Percentiles rank a stretch among this genome's conserved stretches.
These are phyloP conservation scores for Simplicillium sp. DNA, from an alignment of 2,329 filamentous ascomycete genomes.

Conservation along the genomic window DNA sequence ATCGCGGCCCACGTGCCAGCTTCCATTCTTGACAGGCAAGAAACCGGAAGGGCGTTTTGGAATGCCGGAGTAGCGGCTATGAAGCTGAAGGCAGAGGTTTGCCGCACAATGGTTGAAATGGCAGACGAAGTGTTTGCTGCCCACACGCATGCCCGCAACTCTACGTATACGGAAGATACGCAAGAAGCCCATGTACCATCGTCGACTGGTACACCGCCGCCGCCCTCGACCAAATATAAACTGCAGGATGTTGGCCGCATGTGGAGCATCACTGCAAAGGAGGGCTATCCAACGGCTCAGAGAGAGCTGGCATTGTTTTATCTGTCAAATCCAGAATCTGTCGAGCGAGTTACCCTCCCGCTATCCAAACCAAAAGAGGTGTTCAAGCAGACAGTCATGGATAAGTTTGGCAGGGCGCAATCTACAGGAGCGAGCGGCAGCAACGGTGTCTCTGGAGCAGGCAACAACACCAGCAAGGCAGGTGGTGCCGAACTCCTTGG, in stretches of 20 bases:
- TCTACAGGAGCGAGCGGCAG: too few relatives aligned
- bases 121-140: slow-evolving; percentile 45
- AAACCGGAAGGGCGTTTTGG: slow-evolving; percentile 73
- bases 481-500: slow-evolving; percentile 10
- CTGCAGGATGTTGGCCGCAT: slow-evolving; percentile 78
- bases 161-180: slow-evolving; percentile 21
- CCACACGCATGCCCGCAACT: slow-evolving; percentile 54
- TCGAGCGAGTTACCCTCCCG: slow-evolving; percentile 71
- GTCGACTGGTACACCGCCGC: slow-evolving; percentile 31
- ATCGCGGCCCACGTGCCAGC: slow-evolving; percentile 58
- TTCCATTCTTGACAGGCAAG: slow-evolving; percentile 49
- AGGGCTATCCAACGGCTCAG: slow-evolving; percentile 75
- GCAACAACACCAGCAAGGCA: slow-evolving; percentile 2
- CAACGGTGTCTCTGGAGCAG: too few relatives aligned
- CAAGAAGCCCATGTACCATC: slow-evolving; percentile 20
- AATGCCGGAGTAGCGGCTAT: slow-evolving; percentile 82
- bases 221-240: slow-evolving; percentile 52
- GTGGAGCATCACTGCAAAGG: slow-evolving; percentile 88
- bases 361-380: slow-evolving; percentile 78
- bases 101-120: slow-evolving; percentile 64
- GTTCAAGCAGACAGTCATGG: slow-evolving; percentile 82
- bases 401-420: slow-evolving; percentile 38
- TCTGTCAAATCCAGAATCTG: slow-evolving; percentile 79
- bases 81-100: slow-evolving; percentile 80
- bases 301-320: slow-evolving; percentile 91